These are phyloP conservation scores for Elsinoe batatas DNA, from an alignment of 2,329 filamentous ascomycete species.

Conservation along the genomic window DNA sequence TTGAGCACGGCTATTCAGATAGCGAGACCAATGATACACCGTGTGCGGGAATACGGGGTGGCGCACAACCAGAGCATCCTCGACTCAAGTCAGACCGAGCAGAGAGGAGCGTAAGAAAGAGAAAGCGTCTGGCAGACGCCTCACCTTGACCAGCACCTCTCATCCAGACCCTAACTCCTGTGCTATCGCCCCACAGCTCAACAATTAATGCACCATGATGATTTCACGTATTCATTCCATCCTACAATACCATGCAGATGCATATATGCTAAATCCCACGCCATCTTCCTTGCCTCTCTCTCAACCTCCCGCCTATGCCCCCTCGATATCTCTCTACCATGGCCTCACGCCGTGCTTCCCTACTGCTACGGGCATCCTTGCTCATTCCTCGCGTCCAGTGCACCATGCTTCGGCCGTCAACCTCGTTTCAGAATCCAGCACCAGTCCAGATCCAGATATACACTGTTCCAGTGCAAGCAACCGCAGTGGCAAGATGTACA, in stretches of 20 bases:
- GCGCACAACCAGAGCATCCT: too few species aligned
- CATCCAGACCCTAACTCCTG: too few species aligned
- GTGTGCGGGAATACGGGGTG: too few species aligned
- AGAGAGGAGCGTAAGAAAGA: too few species aligned
- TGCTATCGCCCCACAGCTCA: too few species aligned
- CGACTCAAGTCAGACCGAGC: too few species aligned
- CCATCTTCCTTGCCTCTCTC: background rate
- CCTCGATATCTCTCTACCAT: too few species aligned
- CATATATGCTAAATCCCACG: background rate
- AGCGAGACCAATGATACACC: too few species aligned
- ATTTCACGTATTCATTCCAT: background rate
- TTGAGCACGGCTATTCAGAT: too few species aligned
- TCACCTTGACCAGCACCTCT: too few species aligned
- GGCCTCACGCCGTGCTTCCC: too few species aligned
- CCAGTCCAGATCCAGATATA: constrained; percentile 1
- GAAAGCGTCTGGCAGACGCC: too few species aligned
- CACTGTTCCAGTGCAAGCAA: background rate
- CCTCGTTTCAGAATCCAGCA: constrained; percentile 1
- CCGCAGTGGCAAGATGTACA: background rate
- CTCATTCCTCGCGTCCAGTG: background rate
- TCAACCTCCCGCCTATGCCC: background rate
- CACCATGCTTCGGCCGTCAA: background rate
- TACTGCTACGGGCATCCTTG: background rate
- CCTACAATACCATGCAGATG: background rate
- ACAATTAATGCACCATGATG: background rate